A percentile compares a stretch with the other conserved stretches of the same genome.
Conservation (phyloP, 495 filamentous ascomycete genomes). For the Penicillium verhagenii region DNA sequence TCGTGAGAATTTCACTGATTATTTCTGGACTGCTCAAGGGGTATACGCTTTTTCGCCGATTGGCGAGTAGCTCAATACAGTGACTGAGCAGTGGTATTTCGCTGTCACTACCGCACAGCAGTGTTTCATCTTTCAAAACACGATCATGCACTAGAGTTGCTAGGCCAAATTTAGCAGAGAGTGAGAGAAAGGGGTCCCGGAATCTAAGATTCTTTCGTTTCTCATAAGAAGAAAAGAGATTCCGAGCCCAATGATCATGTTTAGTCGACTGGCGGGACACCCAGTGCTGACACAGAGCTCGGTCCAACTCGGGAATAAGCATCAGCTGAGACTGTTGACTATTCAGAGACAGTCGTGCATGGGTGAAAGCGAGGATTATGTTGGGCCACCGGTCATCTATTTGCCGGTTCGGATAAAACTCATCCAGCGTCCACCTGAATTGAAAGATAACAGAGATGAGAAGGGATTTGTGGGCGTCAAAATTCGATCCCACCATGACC, state of each 20-base stretch:
- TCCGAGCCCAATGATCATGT: background rate
- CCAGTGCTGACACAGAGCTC: background rate
- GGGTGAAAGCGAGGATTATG: background rate
- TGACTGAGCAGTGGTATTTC: background rate
- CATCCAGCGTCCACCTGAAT: background rate
- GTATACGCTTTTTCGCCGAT: background rate
- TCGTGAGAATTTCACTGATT: background rate
- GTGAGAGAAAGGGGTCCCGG: background rate
- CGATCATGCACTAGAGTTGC: background rate
- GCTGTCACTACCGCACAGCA: background rate
- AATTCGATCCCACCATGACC: background rate
- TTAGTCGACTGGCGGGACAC: background rate
- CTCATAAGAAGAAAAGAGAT: background rate
- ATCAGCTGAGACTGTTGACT: background rate
- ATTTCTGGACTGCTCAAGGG: background rate
- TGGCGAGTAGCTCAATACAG: background rate
- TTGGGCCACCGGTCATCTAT: background rate
- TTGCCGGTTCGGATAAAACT: background rate
- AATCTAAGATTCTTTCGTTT: background rate
- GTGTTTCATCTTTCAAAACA: background rate
- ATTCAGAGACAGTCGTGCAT: background rate
- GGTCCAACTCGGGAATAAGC: background rate
- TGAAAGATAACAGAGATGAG: background rate
- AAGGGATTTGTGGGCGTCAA: background rate
- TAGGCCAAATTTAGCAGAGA: background rate